Evolutionary conservation across 2,329 filamentous ascomycete genomes (phyloP).

Genomic region (Thielaviopsis punctulata): DNA sequence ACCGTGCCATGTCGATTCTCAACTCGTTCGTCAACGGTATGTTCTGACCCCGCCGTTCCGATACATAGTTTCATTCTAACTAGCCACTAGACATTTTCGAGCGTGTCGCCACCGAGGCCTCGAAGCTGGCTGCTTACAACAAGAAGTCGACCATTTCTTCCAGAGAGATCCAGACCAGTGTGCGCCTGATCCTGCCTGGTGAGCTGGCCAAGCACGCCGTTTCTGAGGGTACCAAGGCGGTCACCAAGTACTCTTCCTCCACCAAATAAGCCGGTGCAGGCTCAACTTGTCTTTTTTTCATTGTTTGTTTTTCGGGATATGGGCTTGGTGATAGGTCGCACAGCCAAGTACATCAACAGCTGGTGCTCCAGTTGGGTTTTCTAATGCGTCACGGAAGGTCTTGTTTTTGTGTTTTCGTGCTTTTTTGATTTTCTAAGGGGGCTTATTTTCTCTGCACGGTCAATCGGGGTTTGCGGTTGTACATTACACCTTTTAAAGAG

Average conservation of each 20-base stretch:
- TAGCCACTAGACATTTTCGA: constrained; percentile 77
- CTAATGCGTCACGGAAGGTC: constrained; percentile 63
- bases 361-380: constrained; percentile 33
- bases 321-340: constrained; percentile 35
- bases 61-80: constrained; percentile 15
- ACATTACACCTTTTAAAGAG: constrained; percentile 48
- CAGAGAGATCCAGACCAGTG: constrained; percentile 96
- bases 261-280: constrained; percentile 61
- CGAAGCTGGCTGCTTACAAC: constrained; percentile 99
- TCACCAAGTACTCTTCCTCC: constrained; percentile 99
- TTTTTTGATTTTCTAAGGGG: constrained; percentile 35
- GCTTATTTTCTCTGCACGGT: constrained; percentile 39
- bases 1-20: constrained; percentile 98
- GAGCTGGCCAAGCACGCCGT: constrained; percentile 99
- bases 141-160: constrained; percentile 99
- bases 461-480: constrained; percentile 55
- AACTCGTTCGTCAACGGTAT: constrained; percentile 99
- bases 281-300: constrained; percentile 35
- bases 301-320: constrained; percentile 41
- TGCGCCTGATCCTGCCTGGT: constrained; percentile 92
- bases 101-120: constrained; percentile 95
- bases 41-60: constrained; percentile 17
- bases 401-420: constrained; percentile 24
- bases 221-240: constrained; percentile 98
- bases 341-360: constrained; percentile 11